Percentiles rank a stretch among this genome's conserved stretches.
Conservation (phyloP, 441 rosid genomes). For the Pelargonium myrrhifolium region DNA sequence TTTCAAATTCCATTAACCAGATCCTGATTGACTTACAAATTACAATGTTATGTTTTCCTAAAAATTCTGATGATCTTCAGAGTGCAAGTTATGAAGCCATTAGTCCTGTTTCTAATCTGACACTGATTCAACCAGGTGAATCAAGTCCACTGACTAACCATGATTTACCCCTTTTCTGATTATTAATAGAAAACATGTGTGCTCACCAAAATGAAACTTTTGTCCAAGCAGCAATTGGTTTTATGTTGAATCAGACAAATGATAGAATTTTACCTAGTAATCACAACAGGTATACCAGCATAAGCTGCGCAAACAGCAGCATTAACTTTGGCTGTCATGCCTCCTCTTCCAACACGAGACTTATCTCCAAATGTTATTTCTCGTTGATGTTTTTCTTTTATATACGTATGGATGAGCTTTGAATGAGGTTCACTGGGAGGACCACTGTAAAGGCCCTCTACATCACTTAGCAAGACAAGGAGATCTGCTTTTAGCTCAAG, state of each 20-base stretch:
- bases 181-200: no score
- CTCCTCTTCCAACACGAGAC: slow-evolving; percentile 34
- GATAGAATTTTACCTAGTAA: slow-evolving; percentile 24
- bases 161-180: no score
- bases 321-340: slow-evolving; percentile 34
- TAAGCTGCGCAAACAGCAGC: slow-evolving; percentile 28
- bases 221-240: not conserved
- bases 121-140: not conserved
- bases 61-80: not conserved
- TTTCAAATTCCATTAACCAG: not conserved
- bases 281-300: slow-evolving; percentile 32
- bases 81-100: not conserved
- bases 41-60: not conserved
- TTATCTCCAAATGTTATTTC: slow-evolving; percentile 35
- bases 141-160: not conserved
- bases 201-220: not conserved
- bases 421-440: slow-evolving; percentile 30
- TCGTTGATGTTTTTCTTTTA: slow-evolving; percentile 27
- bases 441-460: slow-evolving; percentile 33
- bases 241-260: not conserved
- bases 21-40: not conserved
- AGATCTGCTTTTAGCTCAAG: slow-evolving; percentile 22
- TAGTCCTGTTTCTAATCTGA: not conserved
- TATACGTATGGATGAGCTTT: slow-evolving; percentile 26
- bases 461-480: slow-evolving; percentile 31